Percentiles rank a stretch among this genome's conserved stretches.
These are phyloP conservation scores for Ceratocystis cubensis DNA, from an alignment of 2,329 filamentous ascomycete genomes.

Conservation along the genomic window DNA sequence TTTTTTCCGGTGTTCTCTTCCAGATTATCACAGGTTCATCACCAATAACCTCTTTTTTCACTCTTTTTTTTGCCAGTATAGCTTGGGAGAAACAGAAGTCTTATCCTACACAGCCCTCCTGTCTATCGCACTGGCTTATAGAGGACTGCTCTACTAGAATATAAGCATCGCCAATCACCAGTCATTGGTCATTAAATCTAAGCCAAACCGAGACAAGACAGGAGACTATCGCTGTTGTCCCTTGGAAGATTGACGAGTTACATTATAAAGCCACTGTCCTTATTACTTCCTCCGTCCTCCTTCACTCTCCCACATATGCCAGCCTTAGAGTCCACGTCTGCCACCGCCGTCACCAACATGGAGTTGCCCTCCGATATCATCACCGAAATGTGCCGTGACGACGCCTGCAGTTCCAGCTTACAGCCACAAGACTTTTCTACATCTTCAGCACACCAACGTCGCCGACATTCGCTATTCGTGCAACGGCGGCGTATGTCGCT, in stretches of 20 bases:
- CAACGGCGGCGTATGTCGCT: conserved; percentile 40
- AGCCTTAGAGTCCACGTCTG: background rate
- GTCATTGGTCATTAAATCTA: no score
- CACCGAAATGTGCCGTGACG: conserved; percentile 10
- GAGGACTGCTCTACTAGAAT: background rate
- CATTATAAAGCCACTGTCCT: background rate
- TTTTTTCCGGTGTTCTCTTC: background rate
- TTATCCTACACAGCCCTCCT: no score
- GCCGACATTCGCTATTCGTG: conserved; percentile 18
- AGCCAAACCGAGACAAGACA: no score
- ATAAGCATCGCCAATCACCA: background rate
- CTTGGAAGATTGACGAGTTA: background rate
- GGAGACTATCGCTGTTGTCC: background rate
- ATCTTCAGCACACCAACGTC: conserved; percentile 12
- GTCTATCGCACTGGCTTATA: background rate
- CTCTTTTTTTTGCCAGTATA: no score
- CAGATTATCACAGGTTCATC: no score
- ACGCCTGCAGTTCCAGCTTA: conserved; percentile 16
- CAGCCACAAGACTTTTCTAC: conserved; percentile 13
- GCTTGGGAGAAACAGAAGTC: no score
- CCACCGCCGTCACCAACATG: conserved; percentile 3
- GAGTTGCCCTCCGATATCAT: conserved; percentile 15
- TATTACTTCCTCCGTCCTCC: background rate
- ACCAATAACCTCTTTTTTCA: no score
- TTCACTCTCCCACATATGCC: background rate